These are phyloP conservation scores for Aspergillus neotritici DNA, from an alignment of 2,329 filamentous ascomycete genomes.

Conservation along the genomic window DNA sequence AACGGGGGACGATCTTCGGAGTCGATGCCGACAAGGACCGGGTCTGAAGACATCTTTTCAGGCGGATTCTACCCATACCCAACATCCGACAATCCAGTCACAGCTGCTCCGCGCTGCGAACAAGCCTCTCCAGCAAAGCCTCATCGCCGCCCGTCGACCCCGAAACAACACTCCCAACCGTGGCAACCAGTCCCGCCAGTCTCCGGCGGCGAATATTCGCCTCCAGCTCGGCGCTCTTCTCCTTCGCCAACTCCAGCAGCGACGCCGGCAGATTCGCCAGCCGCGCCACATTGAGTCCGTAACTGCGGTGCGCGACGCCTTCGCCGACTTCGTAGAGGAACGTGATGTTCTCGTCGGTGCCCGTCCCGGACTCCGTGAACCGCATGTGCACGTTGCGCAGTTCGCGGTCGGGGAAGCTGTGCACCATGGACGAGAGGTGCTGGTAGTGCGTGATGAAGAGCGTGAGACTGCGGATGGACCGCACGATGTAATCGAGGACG, in stretches of 20 bases:
- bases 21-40: no score
- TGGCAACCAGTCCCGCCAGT: slow-evolving; percentile 39
- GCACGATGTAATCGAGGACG: slow-evolving; percentile 78
- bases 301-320: slow-evolving; percentile 87
- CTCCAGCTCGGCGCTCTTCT: slow-evolving; percentile 76
- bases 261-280: slow-evolving; percentile 72
- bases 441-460: slow-evolving; percentile 99
- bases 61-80: no score
- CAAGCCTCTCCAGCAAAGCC: slow-evolving; percentile 25
- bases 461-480: slow-evolving; percentile 68
- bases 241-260: slow-evolving; percentile 72
- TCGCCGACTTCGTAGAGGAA: slow-evolving; percentile 91
- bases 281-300: slow-evolving; percentile 87
- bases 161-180: slow-evolving; percentile 27
- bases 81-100: slow-evolving; percentile 6
- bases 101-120: slow-evolving; percentile 29
- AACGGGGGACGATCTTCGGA: no score
- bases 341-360: slow-evolving; percentile 71
- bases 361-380: slow-evolving; percentile 57
- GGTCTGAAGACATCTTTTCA: no score
- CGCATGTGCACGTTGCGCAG: slow-evolving; percentile 91
- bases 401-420: slow-evolving; percentile 59
- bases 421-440: slow-evolving; percentile 67
- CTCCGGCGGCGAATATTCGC: slow-evolving; percentile 60
- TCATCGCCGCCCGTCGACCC: slow-evolving; percentile 14